Evolutionary conservation across 2,329 filamentous ascomycete genomes (phyloP), one percentile per base, ranked within the genome.

Genomic region (Hypoxylon sp.): DNA sequence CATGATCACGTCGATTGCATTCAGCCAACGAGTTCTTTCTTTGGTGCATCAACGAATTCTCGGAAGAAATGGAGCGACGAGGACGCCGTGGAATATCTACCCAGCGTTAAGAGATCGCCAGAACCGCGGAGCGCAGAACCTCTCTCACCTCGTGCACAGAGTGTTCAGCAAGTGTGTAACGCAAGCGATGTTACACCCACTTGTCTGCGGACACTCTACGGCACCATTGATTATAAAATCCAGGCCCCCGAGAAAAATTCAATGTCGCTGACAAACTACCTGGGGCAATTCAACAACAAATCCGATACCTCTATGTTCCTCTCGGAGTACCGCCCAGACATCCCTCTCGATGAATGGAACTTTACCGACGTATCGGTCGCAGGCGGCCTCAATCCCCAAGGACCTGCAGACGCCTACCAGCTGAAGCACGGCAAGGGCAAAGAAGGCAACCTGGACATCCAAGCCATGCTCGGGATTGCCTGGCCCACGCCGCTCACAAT

Each of bases 391-490:
- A 44, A 42, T 8, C 40, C 40, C 17, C 40, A 44, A 44, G 40
- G 40, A 11, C 40, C 40, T 20, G 40, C 40, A 8, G 14, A 53
- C n/a, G 49, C 27, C 7, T 54, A 53, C 48, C 54, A 57, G 20
- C 22, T 22, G 30, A 31, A 49, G 13, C 40, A 59, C 7, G 56
- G 46, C 33, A 17, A 37, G 6, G 56, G 46, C 2, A 51, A 37
- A 14, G 70, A 72, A 48, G 70, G 66, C 20, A 70, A 70, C 42
- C 60, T 72, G 14, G 70, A 72, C 27, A 63, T 63, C 5, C 64
- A 70, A 48, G 59, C 62, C 25, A 61, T 66, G 57, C 66, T 42
- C 35, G 70, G 61, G n/a, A 68, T 72, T 40, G 59, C 58, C 2
- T 50, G 60, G 7, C 64, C 64, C 22, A 46, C 66, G 31, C 68